These are phyloP conservation scores for Peterozyma toletana DNA, from an alignment of 805 yeast species.

Conservation along the genomic window DNA sequence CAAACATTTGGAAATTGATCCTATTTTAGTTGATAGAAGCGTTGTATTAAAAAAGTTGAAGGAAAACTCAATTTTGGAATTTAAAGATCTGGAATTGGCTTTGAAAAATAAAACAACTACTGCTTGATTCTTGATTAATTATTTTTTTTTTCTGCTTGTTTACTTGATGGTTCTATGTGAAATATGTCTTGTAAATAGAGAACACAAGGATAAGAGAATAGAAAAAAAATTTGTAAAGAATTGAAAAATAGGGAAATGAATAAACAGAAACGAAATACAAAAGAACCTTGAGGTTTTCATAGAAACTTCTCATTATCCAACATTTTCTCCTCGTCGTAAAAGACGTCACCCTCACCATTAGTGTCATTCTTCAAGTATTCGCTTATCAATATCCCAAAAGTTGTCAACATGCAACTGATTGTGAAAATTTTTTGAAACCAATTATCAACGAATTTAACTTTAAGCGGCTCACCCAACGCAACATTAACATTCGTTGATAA, in stretches of 20 bases:
- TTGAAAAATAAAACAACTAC: not conserved
- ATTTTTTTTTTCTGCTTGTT: too few relatives aligned
- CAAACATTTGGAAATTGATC: slow-evolving; percentile 48
- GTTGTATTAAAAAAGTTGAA: slow-evolving; percentile 58
- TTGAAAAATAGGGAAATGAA: too few relatives aligned
- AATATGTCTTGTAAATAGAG: too few relatives aligned
- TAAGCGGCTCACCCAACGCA: slow-evolving; percentile 21
- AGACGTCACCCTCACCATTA: slow-evolving; percentile 10
- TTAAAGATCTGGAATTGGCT: not conserved
- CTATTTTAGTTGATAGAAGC: slow-evolving; percentile 49
- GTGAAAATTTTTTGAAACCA: slow-evolving; percentile 50
- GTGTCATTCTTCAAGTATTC: slow-evolving; percentile 17
- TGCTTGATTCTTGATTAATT: not conserved
- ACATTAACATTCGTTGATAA: slow-evolving; percentile 32
- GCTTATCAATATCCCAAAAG: slow-evolving; percentile 16
- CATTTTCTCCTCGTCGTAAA: slow-evolving; percentile 25
- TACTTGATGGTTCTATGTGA: too few relatives aligned
- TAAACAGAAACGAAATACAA: too few relatives aligned
- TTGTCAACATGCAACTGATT: slow-evolving; percentile 29
- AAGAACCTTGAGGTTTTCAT: too few relatives aligned
- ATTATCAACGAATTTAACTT: slow-evolving; percentile 38
- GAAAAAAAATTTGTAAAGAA: too few relatives aligned
- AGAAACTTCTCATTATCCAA: slow-evolving; percentile 15
- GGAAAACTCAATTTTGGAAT: slow-evolving; percentile 11
- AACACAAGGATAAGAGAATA: too few relatives aligned